Evolutionary conservation across 352 stramenopile genomes (phyloP).

Genomic region (Phytophthora citricola): DNA sequence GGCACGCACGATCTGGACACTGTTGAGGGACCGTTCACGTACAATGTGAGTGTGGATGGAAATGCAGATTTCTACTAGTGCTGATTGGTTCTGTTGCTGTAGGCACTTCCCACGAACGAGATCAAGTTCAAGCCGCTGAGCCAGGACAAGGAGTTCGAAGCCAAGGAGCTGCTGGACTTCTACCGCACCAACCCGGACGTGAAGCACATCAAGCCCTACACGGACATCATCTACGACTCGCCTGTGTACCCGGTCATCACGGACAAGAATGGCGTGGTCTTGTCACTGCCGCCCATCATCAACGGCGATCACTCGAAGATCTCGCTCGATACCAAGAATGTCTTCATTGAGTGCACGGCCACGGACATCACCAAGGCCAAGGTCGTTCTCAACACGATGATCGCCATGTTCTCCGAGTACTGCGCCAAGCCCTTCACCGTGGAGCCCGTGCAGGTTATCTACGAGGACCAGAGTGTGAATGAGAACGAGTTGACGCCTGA

Average conservation of each 20-base stretch:
- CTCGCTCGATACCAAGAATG: slow-evolving; percentile 97
- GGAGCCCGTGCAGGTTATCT: slow-evolving; percentile 97
- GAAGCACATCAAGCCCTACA: slow-evolving; percentile 99
- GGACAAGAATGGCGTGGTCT: slow-evolving; percentile 95
- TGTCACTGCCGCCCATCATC: slow-evolving; percentile 99
- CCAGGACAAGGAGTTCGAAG: slow-evolving; percentile 91
- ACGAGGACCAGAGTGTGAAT: slow-evolving; percentile 88
- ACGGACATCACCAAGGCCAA: slow-evolving; percentile 99
- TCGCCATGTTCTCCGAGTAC: slow-evolving; percentile 99
- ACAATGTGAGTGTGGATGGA: slow-evolving; percentile 64
- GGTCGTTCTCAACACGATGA: slow-evolving; percentile 99
- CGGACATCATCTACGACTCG: slow-evolving; percentile 99
- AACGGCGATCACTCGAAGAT: slow-evolving; percentile 99
- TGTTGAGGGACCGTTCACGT: slow-evolving; percentile 94
- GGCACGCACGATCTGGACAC: slow-evolving; percentile 99
- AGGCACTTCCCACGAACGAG: slow-evolving; percentile 92
- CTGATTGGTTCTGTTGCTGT: slow-evolving; percentile 9
- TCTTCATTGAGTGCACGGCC: slow-evolving; percentile 99
- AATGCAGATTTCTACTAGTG: background rate
- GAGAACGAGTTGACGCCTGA: slow-evolving; percentile 91
- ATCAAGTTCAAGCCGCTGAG: slow-evolving; percentile 98
- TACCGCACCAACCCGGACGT: slow-evolving; percentile 94
- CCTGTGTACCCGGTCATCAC: slow-evolving; percentile 98
- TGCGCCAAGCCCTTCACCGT: slow-evolving; percentile 96
- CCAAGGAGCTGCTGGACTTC: slow-evolving; percentile 94